Evolutionary conservation across 1,284 basidiomycete species (phyloP).

Genomic region (Bondarzewia mesenterica): DNA sequence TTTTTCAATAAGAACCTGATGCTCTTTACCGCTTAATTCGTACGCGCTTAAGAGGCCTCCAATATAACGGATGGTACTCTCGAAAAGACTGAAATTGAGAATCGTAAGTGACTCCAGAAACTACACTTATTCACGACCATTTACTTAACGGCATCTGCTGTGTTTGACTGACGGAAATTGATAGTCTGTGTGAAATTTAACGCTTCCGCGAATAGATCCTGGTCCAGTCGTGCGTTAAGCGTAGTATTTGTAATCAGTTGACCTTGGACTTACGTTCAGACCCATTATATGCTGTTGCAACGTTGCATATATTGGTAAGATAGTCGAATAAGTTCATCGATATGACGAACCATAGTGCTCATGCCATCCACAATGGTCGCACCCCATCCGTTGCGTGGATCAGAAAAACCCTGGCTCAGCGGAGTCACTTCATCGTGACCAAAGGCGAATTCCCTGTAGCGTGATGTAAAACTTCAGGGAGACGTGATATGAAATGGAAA

Average conservation of each 20-base stretch:
- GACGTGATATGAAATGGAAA: neutral
- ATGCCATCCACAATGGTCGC: slow-evolving; percentile 59
- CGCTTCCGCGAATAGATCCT: slow-evolving; percentile 48
- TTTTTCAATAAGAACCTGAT: slow-evolving; percentile 46
- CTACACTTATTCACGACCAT: neutral
- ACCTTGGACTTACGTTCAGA: slow-evolving; percentile 31
- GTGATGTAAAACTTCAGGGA: neutral
- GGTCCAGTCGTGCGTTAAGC: neutral
- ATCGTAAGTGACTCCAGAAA: neutral
- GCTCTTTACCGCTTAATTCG: slow-evolving; percentile 64
- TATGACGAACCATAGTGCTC: slow-evolving; percentile 47
- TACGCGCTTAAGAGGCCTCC: slow-evolving; percentile 72
- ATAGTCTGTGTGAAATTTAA: slow-evolving; percentile 41
- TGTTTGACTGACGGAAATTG: slow-evolving; percentile 49
- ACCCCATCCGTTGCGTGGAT: slow-evolving; percentile 65
- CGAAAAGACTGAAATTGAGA: slow-evolving; percentile 57
- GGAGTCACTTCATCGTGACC: slow-evolving; percentile 59
- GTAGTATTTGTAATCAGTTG: neutral
- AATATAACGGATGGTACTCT: slow-evolving; percentile 82
- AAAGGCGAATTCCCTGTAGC: slow-evolving; percentile 46
- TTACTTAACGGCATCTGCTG: slow-evolving; percentile 45
- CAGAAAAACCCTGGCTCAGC: slow-evolving; percentile 36
- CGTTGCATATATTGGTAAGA: neutral
- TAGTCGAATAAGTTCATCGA: neutral
- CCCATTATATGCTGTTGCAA: slow-evolving; percentile 42